A percentile compares a stretch with the other conserved stretches of the same genome.
Evolutionary conservation across 345 rosid species (phyloP).

Genomic region (Heritiera littoralis): DNA sequence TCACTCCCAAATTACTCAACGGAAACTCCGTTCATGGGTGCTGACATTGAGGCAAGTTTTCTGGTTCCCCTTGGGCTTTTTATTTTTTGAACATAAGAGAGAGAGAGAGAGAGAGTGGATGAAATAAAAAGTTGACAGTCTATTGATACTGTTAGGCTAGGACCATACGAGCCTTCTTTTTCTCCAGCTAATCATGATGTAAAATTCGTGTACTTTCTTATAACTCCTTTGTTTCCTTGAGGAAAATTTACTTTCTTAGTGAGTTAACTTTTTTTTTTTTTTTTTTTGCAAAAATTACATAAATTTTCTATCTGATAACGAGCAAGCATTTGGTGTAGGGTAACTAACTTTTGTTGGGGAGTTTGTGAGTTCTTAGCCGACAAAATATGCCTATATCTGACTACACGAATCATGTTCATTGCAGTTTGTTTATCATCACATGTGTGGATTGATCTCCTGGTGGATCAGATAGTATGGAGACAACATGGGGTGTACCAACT

Average conservation of each 20-base stretch:
- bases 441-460: constrained; percentile 2
- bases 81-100: neutral
- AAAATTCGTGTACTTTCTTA: neutral
- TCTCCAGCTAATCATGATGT: neutral
- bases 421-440: constrained; percentile 9
- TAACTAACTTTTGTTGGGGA: neutral
- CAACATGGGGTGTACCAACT: constrained; percentile 19
- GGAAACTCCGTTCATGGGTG: neutral
- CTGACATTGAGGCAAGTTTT: neutral
- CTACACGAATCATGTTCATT: neutral
- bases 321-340: neutral
- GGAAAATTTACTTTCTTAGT: neutral
- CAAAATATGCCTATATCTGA: neutral
- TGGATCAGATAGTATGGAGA: constrained; percentile 11
- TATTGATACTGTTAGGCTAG: neutral
- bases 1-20: neutral
- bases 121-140: too few species aligned
- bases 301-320: neutral
- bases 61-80: neutral
- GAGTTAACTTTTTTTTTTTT: neutral
- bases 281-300: neutral
- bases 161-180: neutral
- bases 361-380: neutral
- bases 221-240: neutral
- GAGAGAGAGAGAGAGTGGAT: neutral